Evolutionary conservation across 768 basidiomycete genomes (phyloP), one percentile per base, ranked within the genome.

Genomic region (Leucosporidium scottii): DNA sequence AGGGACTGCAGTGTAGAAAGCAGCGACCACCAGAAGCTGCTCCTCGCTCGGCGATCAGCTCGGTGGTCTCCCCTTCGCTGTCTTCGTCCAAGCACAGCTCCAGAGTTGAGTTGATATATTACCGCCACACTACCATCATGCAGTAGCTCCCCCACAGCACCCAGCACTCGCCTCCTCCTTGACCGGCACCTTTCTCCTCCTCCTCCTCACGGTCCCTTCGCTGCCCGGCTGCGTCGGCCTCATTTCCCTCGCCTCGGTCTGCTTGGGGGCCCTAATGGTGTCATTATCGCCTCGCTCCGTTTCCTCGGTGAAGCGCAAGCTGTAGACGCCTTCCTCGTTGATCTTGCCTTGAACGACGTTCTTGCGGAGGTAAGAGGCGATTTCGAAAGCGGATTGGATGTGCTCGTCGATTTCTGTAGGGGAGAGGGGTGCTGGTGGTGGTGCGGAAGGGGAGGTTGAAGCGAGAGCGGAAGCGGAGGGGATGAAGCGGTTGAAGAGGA

Each of bases 261-360:
- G 20, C 7, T 27, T 25, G 15, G 86, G 84, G 57, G 78, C 82
- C 78, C 88, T 91, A 73, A 94, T 84, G 3, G 86, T 82, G 1
- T 87, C 84, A 74, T 97, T 96, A 63, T 87, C 85, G 8, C 92
- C 93, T 12, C 94, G 80, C 74, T 96, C 93, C 0, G 91, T 93
- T 62, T 93, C 83, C 66, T 82, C 91, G 91, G 71, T 62, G 31
- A 72, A 62, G 31, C 69, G 54, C 5, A 70, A 47, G 70, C 68
- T 64, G 31, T 73, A 72, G n/a, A 75, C 75, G 23, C 78, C 64
- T 15, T 78, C 75, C 25, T 77, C 75, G 15, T 84, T 80, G 74
- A 80, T 83, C 54, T 80, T 78, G 3, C 86, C 93, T 78, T 97
- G 93, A 0, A 91, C 92, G 54, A 98, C 82, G 77, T 98, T 97